Conservation (phyloP, 441 rosid species). For the Adansonia gregorii region DNA sequence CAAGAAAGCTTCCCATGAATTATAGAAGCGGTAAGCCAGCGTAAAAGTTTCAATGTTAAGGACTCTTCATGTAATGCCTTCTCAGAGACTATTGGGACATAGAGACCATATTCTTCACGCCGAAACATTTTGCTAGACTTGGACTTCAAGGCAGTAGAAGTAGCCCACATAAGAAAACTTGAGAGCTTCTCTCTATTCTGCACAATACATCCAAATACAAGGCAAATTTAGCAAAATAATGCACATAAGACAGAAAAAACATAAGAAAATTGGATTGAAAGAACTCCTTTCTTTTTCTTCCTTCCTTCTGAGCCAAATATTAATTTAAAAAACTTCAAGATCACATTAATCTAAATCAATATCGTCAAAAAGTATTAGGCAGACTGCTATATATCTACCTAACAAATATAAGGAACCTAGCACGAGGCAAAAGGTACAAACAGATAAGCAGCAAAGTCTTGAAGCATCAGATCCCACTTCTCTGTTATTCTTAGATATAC, state of each 20-base stretch:
- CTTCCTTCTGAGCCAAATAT: neutral
- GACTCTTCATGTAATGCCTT: slow-evolving; percentile 56
- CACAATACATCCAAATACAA: slow-evolving; percentile 33
- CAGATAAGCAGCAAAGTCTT: neutral
- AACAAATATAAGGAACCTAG: neutral
- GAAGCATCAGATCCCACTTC: neutral
- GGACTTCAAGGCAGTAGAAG: slow-evolving; percentile 66
- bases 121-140: slow-evolving; percentile 40
- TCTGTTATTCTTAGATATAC: neutral
- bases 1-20: slow-evolving; percentile 63
- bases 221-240: slow-evolving; percentile 1
- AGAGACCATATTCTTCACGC: slow-evolving; percentile 34
- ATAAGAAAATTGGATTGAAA: neutral
- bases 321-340: neutral
- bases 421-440: neutral
- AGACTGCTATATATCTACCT: neutral
- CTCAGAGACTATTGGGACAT: slow-evolving; percentile 33
- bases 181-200: slow-evolving; percentile 74
- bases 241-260: neutral
- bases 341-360: neutral
- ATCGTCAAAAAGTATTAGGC: neutral
- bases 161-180: slow-evolving; percentile 77
- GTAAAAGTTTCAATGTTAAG: slow-evolving; percentile 67
- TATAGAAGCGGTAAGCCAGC: slow-evolving; percentile 83
- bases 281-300: neutral